Conservation (phyloP, 768 basidiomycete species). For the Trametes maxima region DNA sequence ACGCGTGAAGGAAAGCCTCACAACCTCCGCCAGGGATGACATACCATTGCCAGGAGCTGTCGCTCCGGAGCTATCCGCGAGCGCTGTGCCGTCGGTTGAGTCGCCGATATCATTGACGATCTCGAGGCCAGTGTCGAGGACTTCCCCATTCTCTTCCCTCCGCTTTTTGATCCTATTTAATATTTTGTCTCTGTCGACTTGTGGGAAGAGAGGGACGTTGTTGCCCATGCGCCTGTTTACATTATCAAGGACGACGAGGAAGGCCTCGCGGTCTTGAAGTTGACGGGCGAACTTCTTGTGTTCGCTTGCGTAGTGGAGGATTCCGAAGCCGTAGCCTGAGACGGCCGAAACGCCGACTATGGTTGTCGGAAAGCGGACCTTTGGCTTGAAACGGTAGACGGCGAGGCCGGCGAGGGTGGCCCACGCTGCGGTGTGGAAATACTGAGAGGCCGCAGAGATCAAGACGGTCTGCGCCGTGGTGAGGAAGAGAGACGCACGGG, state of each 20-base stretch:
- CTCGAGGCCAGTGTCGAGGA: slow-evolving; percentile 10
- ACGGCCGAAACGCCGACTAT: slow-evolving; percentile 24
- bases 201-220: slow-evolving; percentile 7
- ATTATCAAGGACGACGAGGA: slow-evolving; percentile 36
- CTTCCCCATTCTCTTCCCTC: slow-evolving; percentile 15
- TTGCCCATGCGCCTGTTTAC: slow-evolving; percentile 29
- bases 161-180: slow-evolving; percentile 19
- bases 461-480: slow-evolving; percentile 5
- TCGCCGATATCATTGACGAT: slow-evolving; percentile 9
- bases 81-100: slow-evolving; percentile 12
- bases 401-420: slow-evolving; percentile 33
- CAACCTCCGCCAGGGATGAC: not conserved
- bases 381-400: slow-evolving; percentile 19
- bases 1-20: not conserved
- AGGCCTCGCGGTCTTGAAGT: slow-evolving; percentile 36
- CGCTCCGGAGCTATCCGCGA: not conserved
- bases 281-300: slow-evolving; percentile 35
- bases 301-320: slow-evolving; percentile 30
- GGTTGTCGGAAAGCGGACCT: slow-evolving; percentile 13
- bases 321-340: slow-evolving; percentile 33
- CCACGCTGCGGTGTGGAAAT: slow-evolving; percentile 30
- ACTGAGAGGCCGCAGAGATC: slow-evolving; percentile 29
- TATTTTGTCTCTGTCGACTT: slow-evolving; percentile 10
- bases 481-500: slow-evolving; percentile 38
- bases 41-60: not conserved